phyloP scores from a whole-genome alignment of 2,329 filamentous ascomycete species.

The Fusarium concolor region DNA sequence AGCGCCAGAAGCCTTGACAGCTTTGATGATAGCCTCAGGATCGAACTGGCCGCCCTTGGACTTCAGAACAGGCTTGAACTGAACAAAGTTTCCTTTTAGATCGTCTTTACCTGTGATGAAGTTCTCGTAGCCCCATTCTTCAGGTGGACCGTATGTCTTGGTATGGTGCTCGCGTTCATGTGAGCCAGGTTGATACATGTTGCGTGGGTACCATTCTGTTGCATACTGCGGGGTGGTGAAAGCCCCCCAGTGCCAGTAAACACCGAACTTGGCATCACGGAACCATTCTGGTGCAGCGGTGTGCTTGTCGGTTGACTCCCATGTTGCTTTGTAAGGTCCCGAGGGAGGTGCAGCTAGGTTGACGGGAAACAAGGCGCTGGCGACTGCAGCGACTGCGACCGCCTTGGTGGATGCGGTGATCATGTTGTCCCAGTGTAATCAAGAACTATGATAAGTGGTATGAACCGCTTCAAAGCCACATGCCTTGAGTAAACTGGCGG shows the following conservation, averaged over 20 bases:
- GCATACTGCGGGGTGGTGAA: constrained; percentile 24
- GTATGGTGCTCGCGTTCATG: constrained; percentile 16
- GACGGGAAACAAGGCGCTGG: not conserved
- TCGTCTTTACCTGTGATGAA: constrained; percentile 15
- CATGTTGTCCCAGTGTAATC: not conserved
- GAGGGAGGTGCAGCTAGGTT: not conserved
- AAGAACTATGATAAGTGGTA: too few relatives aligned
- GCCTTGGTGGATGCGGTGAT: not conserved
- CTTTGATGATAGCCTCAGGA: constrained; percentile 10
- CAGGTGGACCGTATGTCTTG: constrained; percentile 1
- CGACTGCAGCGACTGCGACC: not conserved
- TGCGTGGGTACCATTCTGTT: constrained; percentile 26
- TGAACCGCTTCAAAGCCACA: too few relatives aligned
- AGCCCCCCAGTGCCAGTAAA: constrained; percentile 32
- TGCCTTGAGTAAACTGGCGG: not conserved
- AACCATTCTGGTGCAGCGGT: constrained; percentile 23
- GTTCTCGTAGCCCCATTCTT: constrained; percentile 22
- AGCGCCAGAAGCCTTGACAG: constrained; percentile 15
- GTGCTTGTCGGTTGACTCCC: constrained; percentile 27
- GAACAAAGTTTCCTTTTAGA: constrained; percentile 6
- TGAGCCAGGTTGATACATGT: constrained; percentile 23
- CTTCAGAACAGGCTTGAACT: constrained; percentile 13
- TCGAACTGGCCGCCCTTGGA: constrained; percentile 7
- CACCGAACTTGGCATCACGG: constrained; percentile 23
- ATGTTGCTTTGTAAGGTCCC: constrained; percentile 18